phyloP scores from a whole-genome alignment of 2,329 filamentous ascomycete species.

The Pseudogymnoascus sp. region DNA sequence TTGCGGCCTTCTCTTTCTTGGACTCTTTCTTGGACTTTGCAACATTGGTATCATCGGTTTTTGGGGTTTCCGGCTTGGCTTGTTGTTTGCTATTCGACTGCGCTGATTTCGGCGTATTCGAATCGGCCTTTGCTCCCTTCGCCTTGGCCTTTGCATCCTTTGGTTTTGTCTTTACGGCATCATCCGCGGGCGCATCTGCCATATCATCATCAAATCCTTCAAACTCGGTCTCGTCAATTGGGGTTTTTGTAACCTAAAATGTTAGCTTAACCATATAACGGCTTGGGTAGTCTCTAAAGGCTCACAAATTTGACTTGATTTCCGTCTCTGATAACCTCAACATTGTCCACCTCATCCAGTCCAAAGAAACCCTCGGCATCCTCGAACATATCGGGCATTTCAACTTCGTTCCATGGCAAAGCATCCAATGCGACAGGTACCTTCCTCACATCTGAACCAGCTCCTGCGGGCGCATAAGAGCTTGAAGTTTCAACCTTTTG shows the following conservation, averaged over 20 bases:
- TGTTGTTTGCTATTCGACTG: constrained; percentile 26
- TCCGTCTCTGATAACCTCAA: constrained; percentile 70
- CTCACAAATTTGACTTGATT: constrained; percentile 50
- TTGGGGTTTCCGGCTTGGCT: constrained; percentile 10
- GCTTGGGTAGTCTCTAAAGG: constrained; percentile 9
- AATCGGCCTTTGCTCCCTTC: constrained; percentile 19
- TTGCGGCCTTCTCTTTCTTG: constrained; percentile 27
- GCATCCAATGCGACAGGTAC: constrained; percentile 40
- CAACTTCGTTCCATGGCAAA: constrained; percentile 50
- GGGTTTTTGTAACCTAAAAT: constrained; percentile 19
- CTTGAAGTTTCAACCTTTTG: constrained; percentile 25
- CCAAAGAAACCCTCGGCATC: constrained; percentile 93
- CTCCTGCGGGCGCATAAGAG: constrained; percentile 13
- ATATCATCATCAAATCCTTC: constrained; percentile 55
- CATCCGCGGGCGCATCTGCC: background rate
- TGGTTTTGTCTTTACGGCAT: constrained; percentile 10
- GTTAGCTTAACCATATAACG: constrained; percentile 14
- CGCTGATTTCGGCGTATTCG: constrained; percentile 4
- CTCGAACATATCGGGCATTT: constrained; percentile 70
- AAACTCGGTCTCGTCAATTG: constrained; percentile 50
- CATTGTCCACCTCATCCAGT: constrained; percentile 83
- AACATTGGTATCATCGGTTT: constrained; percentile 21
- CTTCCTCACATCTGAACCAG: constrained; percentile 23
- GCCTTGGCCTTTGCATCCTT: constrained; percentile 20
- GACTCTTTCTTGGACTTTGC: constrained; percentile 20